phyloP scores from a whole-genome alignment of 2,329 filamentous ascomycete species.

The Curvularia sp. region DNA sequence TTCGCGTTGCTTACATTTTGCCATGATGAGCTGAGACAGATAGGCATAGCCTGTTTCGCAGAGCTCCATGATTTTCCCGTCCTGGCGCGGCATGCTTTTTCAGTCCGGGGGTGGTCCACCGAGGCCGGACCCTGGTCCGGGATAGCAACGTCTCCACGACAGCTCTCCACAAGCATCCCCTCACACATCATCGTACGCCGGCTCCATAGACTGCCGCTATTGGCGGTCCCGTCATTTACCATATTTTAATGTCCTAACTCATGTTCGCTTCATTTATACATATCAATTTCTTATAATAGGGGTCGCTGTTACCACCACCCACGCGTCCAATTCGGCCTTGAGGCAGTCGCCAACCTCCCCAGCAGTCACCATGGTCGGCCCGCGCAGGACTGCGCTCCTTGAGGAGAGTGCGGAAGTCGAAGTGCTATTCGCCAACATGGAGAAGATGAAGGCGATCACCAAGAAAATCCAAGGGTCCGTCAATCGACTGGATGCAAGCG shows the following conservation, averaged over 20 bases:
- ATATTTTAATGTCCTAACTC: conserved; percentile 3
- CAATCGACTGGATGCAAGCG: conserved; percentile 81
- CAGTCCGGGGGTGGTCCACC: conserved; percentile 7
- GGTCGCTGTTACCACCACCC: conserved; percentile 9
- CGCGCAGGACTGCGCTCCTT: conserved; percentile 64
- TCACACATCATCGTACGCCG: conserved; percentile 15
- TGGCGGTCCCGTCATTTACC: conserved; percentile 4
- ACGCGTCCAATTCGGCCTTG: conserved; percentile 7
- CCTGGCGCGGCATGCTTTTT: conserved; percentile 2
- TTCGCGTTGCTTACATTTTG: background rate
- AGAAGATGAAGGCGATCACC: conserved; percentile 90
- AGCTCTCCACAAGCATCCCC: conserved; percentile 40
- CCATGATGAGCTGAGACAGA: background rate
- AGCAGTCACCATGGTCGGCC: conserved; percentile 58
- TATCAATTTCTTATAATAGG: conserved; percentile 9
- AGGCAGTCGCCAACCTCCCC: conserved; percentile 28
- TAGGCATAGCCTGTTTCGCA: background rate
- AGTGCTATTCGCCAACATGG: conserved; percentile 73
- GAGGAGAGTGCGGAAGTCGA: conserved; percentile 74
- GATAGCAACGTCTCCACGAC: conserved; percentile 33
- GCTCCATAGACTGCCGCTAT: background rate
- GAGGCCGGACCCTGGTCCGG: conserved; percentile 31
- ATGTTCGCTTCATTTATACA: conserved; percentile 15
- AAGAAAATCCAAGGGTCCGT: conserved; percentile 95
- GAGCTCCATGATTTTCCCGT: background rate